Evolutionary conservation across 163 green algal genomes (phyloP), one percentile per base, ranked within the genome.

Genomic region (Volvox carteri): DNA sequence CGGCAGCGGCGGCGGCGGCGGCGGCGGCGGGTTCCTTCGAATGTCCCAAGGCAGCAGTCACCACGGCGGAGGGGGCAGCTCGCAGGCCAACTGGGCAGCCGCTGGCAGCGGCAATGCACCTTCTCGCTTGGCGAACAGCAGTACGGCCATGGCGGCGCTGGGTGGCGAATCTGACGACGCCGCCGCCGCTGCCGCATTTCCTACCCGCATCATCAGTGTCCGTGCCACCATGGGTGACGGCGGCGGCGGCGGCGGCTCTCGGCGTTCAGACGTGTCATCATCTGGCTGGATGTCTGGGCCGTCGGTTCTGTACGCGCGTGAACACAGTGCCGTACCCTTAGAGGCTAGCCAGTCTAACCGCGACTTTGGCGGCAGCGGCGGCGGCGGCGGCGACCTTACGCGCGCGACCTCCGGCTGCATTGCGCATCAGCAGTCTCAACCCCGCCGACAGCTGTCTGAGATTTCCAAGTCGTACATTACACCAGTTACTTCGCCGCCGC

Each of bases 81-180:
- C 37, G 11, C 62, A 73, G 62, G 37, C 6, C 28, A 4, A 19
- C 54, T 65, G 4, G 54, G 28, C 54, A 19, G 54, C 54, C 33
- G 4, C n/a, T 2, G 33, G 68, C 35, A 28, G 68, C 35, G 72
- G 72, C 72, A 58, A 60, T 11, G 23, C 35, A 42, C 62, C 28
- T 1, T 84, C 75, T 30, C n/a, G 75, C 3, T 48, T 84, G 30
- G 75, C 75, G 41, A 48, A 68, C 75, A 70, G 75, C 75, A 84
- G 75, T 14, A 80, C 73, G 6, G 73, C 73, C 28, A 78, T 30
- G 39, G 39, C 39, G 70, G 39, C 39, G 4, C 41, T 78, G 4
- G 65, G 65, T 33, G 35, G 16, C 65, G 70, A 39, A 41, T 16
- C 25, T 12, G 37, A 23, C 39, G 37, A 39, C 70, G 37, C 30